Percentiles rank a stretch among this genome's conserved stretches.
Evolutionary conservation across 495 filamentous ascomycete genomes (phyloP).

Genomic region (Neurospora sp.): DNA sequence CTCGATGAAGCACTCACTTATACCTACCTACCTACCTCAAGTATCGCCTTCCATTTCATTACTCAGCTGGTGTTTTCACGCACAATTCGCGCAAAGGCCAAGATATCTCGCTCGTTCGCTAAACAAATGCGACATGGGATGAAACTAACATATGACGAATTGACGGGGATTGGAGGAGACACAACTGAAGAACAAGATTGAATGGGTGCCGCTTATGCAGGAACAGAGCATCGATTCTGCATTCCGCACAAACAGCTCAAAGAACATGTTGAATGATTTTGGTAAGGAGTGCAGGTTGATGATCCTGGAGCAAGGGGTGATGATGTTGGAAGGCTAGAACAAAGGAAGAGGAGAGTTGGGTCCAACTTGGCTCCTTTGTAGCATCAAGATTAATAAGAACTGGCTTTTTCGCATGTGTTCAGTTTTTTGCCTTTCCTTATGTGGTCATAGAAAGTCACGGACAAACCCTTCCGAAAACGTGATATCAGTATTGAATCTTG

Average conservation of each 20-base stretch:
- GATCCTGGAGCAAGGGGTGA: no score
- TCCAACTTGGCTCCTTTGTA: no score
- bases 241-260: background rate
- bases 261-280: background rate
- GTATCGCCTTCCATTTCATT: slow-evolving; percentile 1
- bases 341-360: background rate
- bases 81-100: slow-evolving; percentile 19
- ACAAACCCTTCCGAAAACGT: background rate
- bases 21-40: background rate
- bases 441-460: background rate
- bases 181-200: background rate
- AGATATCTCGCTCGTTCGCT: background rate
- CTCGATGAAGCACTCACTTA: background rate
- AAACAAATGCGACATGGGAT: background rate
- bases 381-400: no score
- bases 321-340: background rate
- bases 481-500: background rate
- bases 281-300: no score
- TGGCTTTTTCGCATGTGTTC: background rate
- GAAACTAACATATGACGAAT: background rate
- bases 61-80: slow-evolving; percentile 14
- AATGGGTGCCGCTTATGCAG: background rate
- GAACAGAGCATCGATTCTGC: background rate
- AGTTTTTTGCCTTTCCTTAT: no score
- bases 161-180: background rate